Evolutionary conservation across 257 asterid species (phyloP).

Genomic region (Parsonsia alboflavescens): DNA sequence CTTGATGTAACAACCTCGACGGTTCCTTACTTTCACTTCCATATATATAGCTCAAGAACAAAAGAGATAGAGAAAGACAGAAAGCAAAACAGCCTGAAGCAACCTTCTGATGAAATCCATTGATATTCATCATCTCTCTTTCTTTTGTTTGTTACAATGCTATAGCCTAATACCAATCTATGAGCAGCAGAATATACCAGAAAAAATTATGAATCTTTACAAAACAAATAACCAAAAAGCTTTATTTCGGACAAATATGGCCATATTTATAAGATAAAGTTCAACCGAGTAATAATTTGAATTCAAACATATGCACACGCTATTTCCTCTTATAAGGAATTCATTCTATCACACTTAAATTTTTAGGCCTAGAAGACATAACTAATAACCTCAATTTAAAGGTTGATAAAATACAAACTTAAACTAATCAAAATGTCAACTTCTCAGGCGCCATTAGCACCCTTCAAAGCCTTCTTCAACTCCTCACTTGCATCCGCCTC

Average conservation of each 20-base stretch:
- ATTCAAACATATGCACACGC: background rate
- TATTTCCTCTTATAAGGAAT: background rate
- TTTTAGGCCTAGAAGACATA: constrained; percentile 5
- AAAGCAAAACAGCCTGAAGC: background rate
- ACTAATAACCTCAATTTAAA: too few relatives aligned
- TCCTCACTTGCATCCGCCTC: constrained; percentile 41
- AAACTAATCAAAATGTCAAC: constrained; percentile 11
- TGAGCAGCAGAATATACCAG: too few relatives aligned
- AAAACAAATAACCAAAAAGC: background rate
- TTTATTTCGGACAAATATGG: background rate
- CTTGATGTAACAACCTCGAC: background rate
- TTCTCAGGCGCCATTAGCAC: constrained; percentile 14
- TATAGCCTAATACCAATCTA: too few relatives aligned
- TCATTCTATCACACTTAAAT: background rate
- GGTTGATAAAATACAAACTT: background rate
- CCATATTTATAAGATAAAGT: background rate
- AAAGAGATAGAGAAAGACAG: background rate
- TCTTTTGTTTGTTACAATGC: too few relatives aligned
- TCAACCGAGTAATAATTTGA: background rate
- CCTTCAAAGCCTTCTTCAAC: constrained; percentile 29
- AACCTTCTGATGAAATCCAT: background rate
- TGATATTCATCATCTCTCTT: background rate
- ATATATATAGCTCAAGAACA: background rate
- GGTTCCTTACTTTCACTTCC: background rate
- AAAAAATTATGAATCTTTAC: background rate